A percentile compares a stretch with the other conserved stretches of the same genome.
phyloP scores from a whole-genome alignment of 2,329 filamentous ascomycete species.

The Fusarium temperatum region DNA sequence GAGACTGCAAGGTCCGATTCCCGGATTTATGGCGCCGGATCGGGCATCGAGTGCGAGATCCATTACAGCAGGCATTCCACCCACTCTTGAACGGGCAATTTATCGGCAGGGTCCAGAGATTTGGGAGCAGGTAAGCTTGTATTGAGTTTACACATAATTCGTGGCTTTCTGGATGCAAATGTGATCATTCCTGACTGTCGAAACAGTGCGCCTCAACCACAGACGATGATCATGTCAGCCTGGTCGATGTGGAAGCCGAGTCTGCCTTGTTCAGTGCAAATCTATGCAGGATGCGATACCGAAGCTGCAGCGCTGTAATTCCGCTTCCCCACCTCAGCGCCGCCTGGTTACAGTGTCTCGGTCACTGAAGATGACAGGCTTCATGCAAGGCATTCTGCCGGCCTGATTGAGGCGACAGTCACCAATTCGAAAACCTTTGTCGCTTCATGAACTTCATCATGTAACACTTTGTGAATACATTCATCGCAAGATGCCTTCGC shows the following conservation, averaged over 20 bases:
- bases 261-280: not conserved
- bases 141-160: not conserved
- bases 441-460: not conserved
- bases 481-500: not conserved
- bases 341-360: conserved; percentile 2
- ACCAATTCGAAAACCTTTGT: not conserved
- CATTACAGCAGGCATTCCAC: conserved; percentile 13
- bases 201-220: not conserved
- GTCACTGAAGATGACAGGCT: not conserved
- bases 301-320: conserved; percentile 4
- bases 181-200: not conserved
- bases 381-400: not conserved
- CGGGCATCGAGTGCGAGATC: not conserved
- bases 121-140: not conserved
- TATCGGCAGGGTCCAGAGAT: not conserved
- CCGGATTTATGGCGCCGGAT: conserved; percentile 9
- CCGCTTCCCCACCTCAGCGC: conserved; percentile 1
- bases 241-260: not conserved
- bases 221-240: too few species aligned
- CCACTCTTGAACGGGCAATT: not conserved
- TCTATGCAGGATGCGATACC: not conserved
- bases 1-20: not conserved
- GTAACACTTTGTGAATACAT: not conserved
- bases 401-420: not conserved
- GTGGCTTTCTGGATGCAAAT: not conserved